Evolutionary conservation across 169 alveolate species (phyloP).

Genomic region (Babesia gibsoni): DNA sequence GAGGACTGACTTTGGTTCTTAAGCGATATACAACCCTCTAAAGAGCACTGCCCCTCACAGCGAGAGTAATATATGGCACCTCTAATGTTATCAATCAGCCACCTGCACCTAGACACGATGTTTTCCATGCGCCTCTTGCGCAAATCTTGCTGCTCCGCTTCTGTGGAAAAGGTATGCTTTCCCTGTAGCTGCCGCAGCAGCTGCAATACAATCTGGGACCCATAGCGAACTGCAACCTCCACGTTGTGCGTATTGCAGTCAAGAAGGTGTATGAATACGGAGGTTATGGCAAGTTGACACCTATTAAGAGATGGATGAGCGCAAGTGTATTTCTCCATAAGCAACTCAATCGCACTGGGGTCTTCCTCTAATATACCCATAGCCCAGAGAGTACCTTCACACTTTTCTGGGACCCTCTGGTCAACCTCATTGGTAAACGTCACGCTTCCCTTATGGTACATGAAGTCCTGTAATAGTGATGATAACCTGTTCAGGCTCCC

Average conservation of each 20-base stretch:
- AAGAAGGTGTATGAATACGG: constrained; percentile 47
- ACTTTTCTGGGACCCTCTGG: background rate
- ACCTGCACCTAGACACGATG: constrained; percentile 26
- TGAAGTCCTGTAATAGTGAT: constrained; percentile 42
- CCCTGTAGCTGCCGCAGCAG: constrained; percentile 27
- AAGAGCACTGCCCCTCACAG: background rate
- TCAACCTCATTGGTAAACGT: background rate
- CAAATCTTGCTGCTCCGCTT: background rate
- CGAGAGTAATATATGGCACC: constrained; percentile 2
- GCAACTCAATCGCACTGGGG: background rate
- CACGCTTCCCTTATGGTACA: background rate
- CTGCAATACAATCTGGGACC: constrained; percentile 15
- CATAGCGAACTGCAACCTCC: constrained; percentile 4
- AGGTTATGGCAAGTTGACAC: constrained; percentile 11
- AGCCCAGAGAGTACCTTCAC: constrained; percentile 16
- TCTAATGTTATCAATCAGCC: constrained; percentile 31
- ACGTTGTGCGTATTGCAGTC: background rate
- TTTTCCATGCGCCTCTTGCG: constrained; percentile 39
- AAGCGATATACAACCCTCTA: background rate
- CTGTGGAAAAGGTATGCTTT: constrained; percentile 19
- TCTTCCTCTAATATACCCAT: constrained; percentile 17
- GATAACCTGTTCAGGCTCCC: constrained; percentile 12
- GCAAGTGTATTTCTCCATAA: constrained; percentile 1
- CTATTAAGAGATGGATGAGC: constrained; percentile 24
- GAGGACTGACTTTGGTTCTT: no score